Evolutionary conservation across 75 land plant genomes (phyloP), one percentile per base, ranked within the genome.

Genomic region (Selaginella tamariscina): DNA sequence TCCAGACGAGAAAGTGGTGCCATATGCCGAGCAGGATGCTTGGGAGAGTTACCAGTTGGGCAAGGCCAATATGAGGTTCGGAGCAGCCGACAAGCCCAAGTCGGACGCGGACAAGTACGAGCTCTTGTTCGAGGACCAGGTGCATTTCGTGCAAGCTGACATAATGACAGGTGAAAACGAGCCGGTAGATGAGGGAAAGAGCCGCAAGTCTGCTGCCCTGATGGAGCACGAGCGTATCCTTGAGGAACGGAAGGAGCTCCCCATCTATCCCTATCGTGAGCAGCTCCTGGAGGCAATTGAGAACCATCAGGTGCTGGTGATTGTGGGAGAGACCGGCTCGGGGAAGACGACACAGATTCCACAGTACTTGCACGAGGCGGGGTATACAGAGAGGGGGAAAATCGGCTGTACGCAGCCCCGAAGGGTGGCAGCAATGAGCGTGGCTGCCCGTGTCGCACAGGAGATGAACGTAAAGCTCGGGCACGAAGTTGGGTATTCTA

Each of bases 311-410:
- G 75, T 81, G 27, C 64, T 79, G 68, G 79, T 90, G 21, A 71
- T 90, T 72, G 75, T 78, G 60, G 96, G 88, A 63, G 96, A 90
- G 71, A 90, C 96, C 32, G 96, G 96, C 23, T 87, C 86, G 13
- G 96, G 96, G 27, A 90, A 90, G 65, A 90, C 87, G 54, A 90
- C 96, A 1, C 96, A 90, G 64, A 30, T 90, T 66, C 84, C 82
- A 44, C 96, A 90, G 63, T 90, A 68, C 73, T 75, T 90, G 57
- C 82, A 74, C 54, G 96, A 90, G 69, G 79, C 85, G 13, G 86
- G 88, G 27, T 30, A 84, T 24, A 67, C 69, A 64, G 65, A 31
- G 26, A 23, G 79, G 64, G 82, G 81, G 26, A 1, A 39, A 1
- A 74, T 87, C 75, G 79, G 82, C 2, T 90, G 96, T 67, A 87